Percentiles rank a stretch among this genome's conserved stretches.
Evolutionary conservation across 23 red algal species (phyloP).

Genomic region (Gracilaria gracilis): DNA sequence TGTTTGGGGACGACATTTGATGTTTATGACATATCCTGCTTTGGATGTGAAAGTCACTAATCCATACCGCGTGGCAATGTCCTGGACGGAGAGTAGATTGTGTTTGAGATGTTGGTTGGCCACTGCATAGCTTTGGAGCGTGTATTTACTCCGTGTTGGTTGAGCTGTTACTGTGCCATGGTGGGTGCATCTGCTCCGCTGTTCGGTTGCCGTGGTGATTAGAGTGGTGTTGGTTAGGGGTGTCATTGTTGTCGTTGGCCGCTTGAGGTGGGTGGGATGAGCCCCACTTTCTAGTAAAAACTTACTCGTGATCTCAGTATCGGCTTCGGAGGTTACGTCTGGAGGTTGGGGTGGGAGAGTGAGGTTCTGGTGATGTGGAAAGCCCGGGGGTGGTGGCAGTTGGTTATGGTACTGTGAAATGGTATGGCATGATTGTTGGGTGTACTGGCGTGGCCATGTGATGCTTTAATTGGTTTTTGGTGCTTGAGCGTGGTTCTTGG

Average conservation of each 20-base stretch:
- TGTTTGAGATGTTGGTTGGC: not conserved
- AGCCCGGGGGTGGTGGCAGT: no score
- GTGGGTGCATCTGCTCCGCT: constrained; percentile 18
- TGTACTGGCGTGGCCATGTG: no score
- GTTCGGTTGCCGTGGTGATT: not conserved
- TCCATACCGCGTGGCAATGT: not conserved
- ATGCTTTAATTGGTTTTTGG: no score
- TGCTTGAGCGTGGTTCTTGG: no score
- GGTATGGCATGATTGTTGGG: no score
- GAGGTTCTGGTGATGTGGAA: no score
- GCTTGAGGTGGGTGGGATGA: not conserved
- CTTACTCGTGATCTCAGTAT: not conserved
- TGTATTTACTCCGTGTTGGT: not conserved
- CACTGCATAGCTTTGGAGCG: not conserved
- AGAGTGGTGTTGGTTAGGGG: not conserved
- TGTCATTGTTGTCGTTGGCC: not conserved
- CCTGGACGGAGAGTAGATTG: constrained; percentile 13
- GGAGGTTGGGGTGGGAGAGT: no score
- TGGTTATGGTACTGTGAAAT: no score
- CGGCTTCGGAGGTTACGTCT: not conserved
- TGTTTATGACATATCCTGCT: not conserved
- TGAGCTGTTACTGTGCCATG: not conserved
- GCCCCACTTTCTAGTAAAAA: not conserved
- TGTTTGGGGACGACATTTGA: not conserved
- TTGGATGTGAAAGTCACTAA: not conserved